Percentiles rank a stretch among this genome's conserved stretches.
phyloP scores from a whole-genome alignment of 1,284 basidiomycete genomes.

The Bondarzewia mesenterica region DNA sequence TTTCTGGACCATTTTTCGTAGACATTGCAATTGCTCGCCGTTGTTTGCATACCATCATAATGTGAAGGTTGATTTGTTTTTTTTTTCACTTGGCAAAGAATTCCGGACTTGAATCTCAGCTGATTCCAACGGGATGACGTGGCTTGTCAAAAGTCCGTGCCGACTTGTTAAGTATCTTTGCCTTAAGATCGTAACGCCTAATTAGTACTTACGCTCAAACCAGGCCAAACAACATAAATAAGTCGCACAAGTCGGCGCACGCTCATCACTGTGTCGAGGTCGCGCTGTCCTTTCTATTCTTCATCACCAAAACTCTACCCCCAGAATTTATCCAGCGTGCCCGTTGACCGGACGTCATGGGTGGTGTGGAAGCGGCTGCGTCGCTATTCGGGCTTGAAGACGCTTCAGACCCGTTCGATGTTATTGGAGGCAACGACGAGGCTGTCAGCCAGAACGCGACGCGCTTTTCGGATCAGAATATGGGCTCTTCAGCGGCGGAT shows the following conservation, averaged over 20 bases:
- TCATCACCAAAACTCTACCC: neutral
- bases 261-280: neutral
- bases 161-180: no score
- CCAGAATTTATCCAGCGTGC: neutral
- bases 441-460: constrained; percentile 7
- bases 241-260: neutral
- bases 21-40: no score
- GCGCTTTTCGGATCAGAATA: constrained; percentile 16
- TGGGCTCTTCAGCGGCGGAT: constrained; percentile 16
- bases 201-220: no score
- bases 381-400: constrained; percentile 65
- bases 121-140: no score
- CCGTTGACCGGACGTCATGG: constrained; percentile 25
- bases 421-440: constrained; percentile 36
- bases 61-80: no score
- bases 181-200: no score
- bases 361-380: constrained; percentile 65
- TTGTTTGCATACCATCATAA: no score
- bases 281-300: neutral
- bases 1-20: no score
- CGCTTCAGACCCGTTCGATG: constrained; percentile 57
- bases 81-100: no score
- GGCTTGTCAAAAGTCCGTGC: no score
- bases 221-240: constrained; percentile 1
- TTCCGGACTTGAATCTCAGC: no score